Conservation (phyloP, 805 yeast species). For the Myxozyma vanderwaltii region DNA sequence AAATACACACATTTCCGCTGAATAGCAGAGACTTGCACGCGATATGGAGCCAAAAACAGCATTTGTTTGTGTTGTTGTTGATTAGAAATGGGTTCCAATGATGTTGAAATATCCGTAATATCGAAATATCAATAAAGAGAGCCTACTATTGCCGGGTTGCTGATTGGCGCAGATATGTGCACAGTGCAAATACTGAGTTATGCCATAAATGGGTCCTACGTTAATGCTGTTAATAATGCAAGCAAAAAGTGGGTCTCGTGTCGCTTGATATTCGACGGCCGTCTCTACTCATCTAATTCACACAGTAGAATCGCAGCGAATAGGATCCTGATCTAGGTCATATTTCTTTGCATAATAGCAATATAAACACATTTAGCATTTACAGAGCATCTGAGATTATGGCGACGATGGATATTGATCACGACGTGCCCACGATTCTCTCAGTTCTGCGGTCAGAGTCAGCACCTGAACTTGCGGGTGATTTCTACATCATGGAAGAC, state of each 20-base stretch:
- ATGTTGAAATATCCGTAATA: neutral
- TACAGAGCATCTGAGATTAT: neutral
- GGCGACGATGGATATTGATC: slow-evolving; percentile 34
- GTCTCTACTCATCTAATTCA: neutral
- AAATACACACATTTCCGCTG: slow-evolving; percentile 19
- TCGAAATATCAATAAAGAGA: neutral
- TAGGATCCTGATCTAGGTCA: too few relatives aligned
- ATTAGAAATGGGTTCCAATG: neutral
- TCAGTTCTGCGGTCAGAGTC: slow-evolving; percentile 66
- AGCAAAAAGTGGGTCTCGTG: neutral
- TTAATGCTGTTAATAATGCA: neutral
- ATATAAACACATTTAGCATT: neutral
- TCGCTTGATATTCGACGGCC: neutral
- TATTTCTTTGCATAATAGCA: neutral
- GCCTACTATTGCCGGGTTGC: neutral
- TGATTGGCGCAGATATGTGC: slow-evolving; percentile 9
- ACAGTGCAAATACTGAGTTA: neutral
- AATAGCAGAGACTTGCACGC: slow-evolving; percentile 11
- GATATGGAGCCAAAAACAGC: slow-evolving; percentile 19
- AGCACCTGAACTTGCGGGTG: slow-evolving; percentile 62
- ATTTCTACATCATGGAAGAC: slow-evolving; percentile 75
- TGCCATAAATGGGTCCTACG: neutral
- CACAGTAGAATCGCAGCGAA: neutral
- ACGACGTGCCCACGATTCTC: slow-evolving; percentile 54
- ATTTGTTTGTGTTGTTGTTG: neutral